Conservation (phyloP, 805 yeast genomes). For the Saccharomycopsis synnaedendra region DNA sequence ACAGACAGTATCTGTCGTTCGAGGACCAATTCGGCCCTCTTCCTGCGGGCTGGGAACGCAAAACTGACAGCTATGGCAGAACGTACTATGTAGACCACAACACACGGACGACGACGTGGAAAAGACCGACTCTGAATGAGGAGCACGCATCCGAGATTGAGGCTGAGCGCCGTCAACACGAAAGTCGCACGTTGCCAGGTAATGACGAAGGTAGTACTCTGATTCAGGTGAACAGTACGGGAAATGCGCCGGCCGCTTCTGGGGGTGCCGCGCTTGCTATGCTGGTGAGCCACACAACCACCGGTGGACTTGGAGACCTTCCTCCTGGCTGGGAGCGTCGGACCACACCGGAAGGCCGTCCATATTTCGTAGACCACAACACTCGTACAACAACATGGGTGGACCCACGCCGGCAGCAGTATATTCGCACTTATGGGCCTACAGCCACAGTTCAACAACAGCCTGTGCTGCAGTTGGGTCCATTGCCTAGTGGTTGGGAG, state of each 20-base stretch:
- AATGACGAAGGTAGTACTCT: conserved; percentile 28
- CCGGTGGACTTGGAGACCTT: conserved; percentile 91
- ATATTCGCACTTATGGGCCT: conserved; percentile 88
- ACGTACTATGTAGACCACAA: conserved; percentile 98
- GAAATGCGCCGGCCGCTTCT: conserved; percentile 30
- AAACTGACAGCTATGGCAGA: conserved; percentile 95
- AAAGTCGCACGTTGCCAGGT: conserved; percentile 83
- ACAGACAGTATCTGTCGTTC: conserved; percentile 76
- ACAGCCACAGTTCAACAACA: conserved; percentile 87
- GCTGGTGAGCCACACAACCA: conserved; percentile 69
- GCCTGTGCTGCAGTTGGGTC: conserved; percentile 95
- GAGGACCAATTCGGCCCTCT: conserved; percentile 95
- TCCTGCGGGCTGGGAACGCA: conserved; percentile 98
- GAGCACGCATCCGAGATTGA: conserved; percentile 62
- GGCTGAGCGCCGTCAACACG: conserved; percentile 82
- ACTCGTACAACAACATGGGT: conserved; percentile 99
- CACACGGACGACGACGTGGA: conserved; percentile 98
- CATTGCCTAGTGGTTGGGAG: conserved; percentile 98
- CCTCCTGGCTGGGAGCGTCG: conserved; percentile 99
- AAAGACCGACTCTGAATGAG: conserved; percentile 80
- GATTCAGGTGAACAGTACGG: conserved; percentile 31
- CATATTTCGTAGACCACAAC: conserved; percentile 96
- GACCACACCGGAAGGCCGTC: conserved; percentile 95
- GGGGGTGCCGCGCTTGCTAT: conserved; percentile 55
- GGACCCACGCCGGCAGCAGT: conserved; percentile 98